Percentiles rank a stretch among this genome's conserved stretches.
These are phyloP conservation scores for Gastrolobium bilobum DNA, from an alignment of 306 rosid species.

Conservation along the genomic window DNA sequence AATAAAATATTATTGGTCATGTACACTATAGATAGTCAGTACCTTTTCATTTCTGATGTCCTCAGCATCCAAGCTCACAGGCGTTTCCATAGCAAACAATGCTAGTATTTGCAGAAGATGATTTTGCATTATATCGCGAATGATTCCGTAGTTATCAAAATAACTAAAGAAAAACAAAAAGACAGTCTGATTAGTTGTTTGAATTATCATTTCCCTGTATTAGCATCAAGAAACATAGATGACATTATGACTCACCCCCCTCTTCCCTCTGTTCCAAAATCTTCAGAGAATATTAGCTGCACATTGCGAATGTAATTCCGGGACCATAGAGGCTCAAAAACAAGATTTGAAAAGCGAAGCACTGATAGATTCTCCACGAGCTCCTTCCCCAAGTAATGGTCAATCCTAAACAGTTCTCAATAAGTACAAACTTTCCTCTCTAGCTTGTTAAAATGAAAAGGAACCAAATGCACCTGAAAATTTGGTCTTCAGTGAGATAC, in stretches of 20 bases:
- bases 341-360: slow-evolving; percentile 97
- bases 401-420: slow-evolving; percentile 70
- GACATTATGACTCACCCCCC: slow-evolving; percentile 76
- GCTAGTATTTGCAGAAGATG: slow-evolving; percentile 97
- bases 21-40: background rate
- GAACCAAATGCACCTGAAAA: slow-evolving; percentile 74
- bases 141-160: slow-evolving; percentile 89
- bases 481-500: slow-evolving; percentile 90
- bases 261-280: slow-evolving; percentile 96
- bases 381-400: slow-evolving; percentile 99
- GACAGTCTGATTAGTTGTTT: slow-evolving; percentile 34
- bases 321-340: slow-evolving; percentile 96
- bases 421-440: slow-evolving; percentile 44
- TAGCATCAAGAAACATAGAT: slow-evolving; percentile 29
- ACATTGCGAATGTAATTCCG: slow-evolving; percentile 90
- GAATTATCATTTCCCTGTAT: slow-evolving; percentile 30
- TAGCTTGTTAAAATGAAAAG: slow-evolving; percentile 29
- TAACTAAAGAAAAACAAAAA: slow-evolving; percentile 62
- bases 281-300: slow-evolving; percentile 97
- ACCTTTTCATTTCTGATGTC: slow-evolving; percentile 98
- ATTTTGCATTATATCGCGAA: slow-evolving; percentile 98
- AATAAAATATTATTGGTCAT: background rate
- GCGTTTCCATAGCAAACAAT: slow-evolving; percentile 97
- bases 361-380: slow-evolving; percentile 96
- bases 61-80: slow-evolving; percentile 97